phyloP scores from a whole-genome alignment of 805 yeast genomes.

The Suhomyces xylopsoci region DNA sequence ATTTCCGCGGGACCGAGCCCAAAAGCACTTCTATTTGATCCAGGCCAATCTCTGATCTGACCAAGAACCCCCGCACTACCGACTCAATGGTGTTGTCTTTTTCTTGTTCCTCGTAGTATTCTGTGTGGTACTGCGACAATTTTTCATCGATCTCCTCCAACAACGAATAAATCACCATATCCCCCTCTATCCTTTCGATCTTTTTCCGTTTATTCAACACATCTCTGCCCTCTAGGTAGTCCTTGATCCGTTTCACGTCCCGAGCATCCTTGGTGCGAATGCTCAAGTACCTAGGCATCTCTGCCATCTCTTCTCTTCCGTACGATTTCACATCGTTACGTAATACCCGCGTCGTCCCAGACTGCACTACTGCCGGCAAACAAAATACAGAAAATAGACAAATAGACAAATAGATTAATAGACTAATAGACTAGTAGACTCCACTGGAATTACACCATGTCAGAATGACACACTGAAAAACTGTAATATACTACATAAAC shows the following conservation, averaged over 20 bases:
- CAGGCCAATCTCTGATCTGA: not conserved
- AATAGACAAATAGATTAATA: too few relatives aligned
- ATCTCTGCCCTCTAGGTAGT: conserved; percentile 12
- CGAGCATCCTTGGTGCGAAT: conserved; percentile 9
- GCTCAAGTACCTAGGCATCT: not conserved
- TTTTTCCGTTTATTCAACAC: conserved; percentile 16
- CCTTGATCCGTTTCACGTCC: conserved; percentile 19
- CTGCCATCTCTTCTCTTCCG: not conserved
- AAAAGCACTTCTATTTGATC: not conserved
- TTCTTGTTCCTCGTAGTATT: not conserved
- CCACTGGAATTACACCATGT: too few relatives aligned
- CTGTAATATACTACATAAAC: too few relatives aligned
- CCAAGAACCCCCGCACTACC: not conserved
- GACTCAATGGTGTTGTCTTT: not conserved
- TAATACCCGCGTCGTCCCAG: not conserved
- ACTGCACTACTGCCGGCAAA: too few relatives aligned
- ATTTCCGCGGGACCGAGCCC: conserved; percentile 45
- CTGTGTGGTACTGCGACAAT: not conserved
- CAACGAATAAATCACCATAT: conserved; percentile 14
- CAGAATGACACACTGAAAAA: too few relatives aligned
- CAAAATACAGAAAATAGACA: too few relatives aligned
- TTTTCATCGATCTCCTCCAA: not conserved
- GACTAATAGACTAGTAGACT: too few relatives aligned
- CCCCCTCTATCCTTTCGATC: conserved; percentile 12
- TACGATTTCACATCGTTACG: not conserved